Evolutionary conservation across 371 early-diverging fungal species (phyloP).

Genomic region (Mucor lusitanicus): DNA sequence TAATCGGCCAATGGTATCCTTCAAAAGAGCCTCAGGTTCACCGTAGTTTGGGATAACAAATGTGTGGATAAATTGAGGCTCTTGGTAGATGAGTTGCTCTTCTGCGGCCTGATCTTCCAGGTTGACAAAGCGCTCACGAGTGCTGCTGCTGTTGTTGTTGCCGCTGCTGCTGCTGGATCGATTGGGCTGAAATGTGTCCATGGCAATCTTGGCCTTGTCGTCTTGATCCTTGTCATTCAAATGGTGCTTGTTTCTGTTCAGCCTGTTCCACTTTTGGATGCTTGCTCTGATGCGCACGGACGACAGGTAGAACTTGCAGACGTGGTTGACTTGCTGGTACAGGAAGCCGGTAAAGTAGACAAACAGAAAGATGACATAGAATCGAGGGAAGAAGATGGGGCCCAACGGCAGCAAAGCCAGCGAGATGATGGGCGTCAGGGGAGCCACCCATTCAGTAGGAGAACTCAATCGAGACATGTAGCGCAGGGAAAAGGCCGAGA

Average conservation of each 20-base stretch:
- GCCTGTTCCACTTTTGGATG: constrained; percentile 34
- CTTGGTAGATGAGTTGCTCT: constrained; percentile 8
- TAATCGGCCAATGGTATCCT: constrained; percentile 45
- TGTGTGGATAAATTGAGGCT: constrained; percentile 33
- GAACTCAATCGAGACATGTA: constrained; percentile 30
- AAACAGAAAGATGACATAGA: constrained; percentile 43
- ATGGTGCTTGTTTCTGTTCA: constrained; percentile 3
- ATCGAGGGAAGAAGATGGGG: constrained; percentile 45
- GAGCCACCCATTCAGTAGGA: constrained; percentile 55
- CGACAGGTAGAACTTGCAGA: constrained; percentile 46
- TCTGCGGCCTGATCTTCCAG: constrained; percentile 14
- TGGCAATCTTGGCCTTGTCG: constrained; percentile 20
- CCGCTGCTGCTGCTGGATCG: background rate
- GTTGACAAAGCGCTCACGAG: background rate
- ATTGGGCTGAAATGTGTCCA: background rate
- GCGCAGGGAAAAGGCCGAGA: constrained; percentile 1
- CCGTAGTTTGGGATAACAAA: constrained; percentile 69
- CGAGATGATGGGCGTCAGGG: constrained; percentile 42
- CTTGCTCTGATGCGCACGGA: constrained; percentile 34
- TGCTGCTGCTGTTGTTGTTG: too few species aligned
- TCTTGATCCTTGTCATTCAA: constrained; percentile 11
- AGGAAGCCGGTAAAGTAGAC: constrained; percentile 44
- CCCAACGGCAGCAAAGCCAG: constrained; percentile 43
- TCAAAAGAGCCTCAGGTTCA: constrained; percentile 50
- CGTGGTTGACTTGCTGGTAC: constrained; percentile 49